These are phyloP conservation scores for Geranium rotundifolium DNA, from an alignment of 345 rosid genomes.

Conservation along the genomic window DNA sequence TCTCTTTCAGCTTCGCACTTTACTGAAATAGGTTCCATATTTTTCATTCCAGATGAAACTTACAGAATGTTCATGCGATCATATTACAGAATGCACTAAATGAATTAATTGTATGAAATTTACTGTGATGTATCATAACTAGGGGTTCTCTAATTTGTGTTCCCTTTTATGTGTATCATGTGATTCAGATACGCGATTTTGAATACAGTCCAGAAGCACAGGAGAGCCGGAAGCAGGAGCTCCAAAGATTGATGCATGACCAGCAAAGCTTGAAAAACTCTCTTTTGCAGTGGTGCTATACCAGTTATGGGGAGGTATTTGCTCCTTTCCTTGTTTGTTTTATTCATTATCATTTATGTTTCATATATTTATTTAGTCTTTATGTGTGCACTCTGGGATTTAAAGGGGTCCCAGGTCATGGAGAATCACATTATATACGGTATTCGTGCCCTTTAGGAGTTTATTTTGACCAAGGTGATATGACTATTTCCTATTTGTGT, in stretches of 20 bases:
- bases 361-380: no score
- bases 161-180: slow-evolving; percentile 2
- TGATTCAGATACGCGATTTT: slow-evolving; percentile 72
- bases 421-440: background rate
- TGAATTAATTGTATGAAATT: no score
- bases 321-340: slow-evolving; percentile 1
- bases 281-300: slow-evolving; percentile 96
- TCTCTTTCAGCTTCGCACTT: background rate
- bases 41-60: background rate
- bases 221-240: slow-evolving; percentile 72
- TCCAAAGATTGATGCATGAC: slow-evolving; percentile 62
- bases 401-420: no score
- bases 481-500: no score
- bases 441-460: background rate
- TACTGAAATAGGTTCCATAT: background rate
- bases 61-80: background rate
- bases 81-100: background rate
- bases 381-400: background rate
- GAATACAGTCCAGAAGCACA: slow-evolving; percentile 86
- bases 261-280: slow-evolving; percentile 76
- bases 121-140: background rate
- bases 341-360: no score
- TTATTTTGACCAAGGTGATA: background rate
- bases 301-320: slow-evolving; percentile 91
- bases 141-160: slow-evolving; percentile 6